A percentile compares a stretch with the other conserved stretches of the same genome.
Conservation (phyloP, 768 basidiomycete genomes). For the Daedaleopsis sinensis region DNA sequence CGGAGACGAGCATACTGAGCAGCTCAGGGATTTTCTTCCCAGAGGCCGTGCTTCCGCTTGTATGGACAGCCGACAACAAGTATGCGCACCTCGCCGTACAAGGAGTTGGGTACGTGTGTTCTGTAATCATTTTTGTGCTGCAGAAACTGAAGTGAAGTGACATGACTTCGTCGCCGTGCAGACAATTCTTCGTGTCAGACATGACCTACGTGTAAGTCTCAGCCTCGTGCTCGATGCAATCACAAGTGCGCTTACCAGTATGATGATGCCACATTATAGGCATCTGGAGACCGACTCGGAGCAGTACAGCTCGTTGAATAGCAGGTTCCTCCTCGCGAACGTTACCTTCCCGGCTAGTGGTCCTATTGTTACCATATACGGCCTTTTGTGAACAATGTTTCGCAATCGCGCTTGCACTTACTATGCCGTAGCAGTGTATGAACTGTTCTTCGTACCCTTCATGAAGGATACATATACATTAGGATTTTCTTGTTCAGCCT, state of each 20-base stretch:
- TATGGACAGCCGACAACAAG: neutral
- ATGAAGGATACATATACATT: too few relatives aligned
- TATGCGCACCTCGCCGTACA: neutral
- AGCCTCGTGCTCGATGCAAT: neutral
- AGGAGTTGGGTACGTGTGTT: neutral
- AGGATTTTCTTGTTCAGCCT: too few relatives aligned
- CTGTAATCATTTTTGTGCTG: too few relatives aligned
- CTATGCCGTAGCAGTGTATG: too few relatives aligned
- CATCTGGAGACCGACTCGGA: constrained; percentile 4
- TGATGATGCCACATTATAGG: neutral
- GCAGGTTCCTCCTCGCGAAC: neutral
- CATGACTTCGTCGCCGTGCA: neutral
- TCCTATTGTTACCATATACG: too few relatives aligned
- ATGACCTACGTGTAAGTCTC: neutral
- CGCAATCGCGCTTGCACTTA: too few relatives aligned
- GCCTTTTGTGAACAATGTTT: too few relatives aligned
- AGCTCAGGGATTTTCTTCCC: neutral
- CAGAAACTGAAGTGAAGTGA: neutral
- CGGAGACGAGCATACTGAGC: neutral
- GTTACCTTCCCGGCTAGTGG: neutral
- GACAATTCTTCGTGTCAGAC: neutral
- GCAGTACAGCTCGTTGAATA: neutral
- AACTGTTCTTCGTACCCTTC: too few relatives aligned
- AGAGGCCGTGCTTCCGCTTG: neutral
- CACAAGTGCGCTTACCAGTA: neutral